These are phyloP conservation scores for Fagopyrum homotropicum DNA, from an alignment of 148 eudicot genomes.

Conservation along the genomic window DNA sequence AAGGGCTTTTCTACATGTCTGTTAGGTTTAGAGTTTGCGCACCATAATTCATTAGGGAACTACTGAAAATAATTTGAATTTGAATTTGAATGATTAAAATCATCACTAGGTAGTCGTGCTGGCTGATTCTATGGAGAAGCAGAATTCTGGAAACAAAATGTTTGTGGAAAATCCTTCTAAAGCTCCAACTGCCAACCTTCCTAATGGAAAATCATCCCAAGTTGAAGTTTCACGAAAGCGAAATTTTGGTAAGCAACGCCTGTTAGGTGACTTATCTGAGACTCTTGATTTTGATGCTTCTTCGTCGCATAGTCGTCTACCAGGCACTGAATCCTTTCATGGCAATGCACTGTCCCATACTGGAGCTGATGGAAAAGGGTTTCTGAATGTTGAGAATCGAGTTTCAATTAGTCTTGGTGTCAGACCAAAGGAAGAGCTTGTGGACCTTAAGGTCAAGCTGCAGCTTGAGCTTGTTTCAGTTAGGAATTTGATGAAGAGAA, in stretches of 20 bases:
- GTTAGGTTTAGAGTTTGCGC: neutral
- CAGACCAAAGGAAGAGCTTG: slow-evolving; percentile 66
- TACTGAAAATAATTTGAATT: neutral
- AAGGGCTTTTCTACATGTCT: neutral
- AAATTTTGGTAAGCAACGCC: slow-evolving; percentile 20
- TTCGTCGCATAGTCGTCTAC: slow-evolving; percentile 22
- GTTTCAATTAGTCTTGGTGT: slow-evolving; percentile 49
- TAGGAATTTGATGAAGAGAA: slow-evolving; percentile 56
- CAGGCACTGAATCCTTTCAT: neutral
- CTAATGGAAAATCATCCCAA: slow-evolving; percentile 11
- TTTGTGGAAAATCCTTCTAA: slow-evolving; percentile 17
- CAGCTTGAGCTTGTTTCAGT: slow-evolving; percentile 65
- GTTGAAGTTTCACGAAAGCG: slow-evolving; percentile 22
- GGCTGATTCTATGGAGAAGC: slow-evolving; percentile 4
- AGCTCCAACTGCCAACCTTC: slow-evolving; percentile 28
- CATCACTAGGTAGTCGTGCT: neutral
- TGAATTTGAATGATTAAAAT: neutral
- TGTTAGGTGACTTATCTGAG: slow-evolving; percentile 21
- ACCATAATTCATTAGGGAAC: neutral
- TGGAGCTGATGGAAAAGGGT: slow-evolving; percentile 31
- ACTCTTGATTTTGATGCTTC: slow-evolving; percentile 28
- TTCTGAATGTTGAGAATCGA: slow-evolving; percentile 35
- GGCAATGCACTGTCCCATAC: slow-evolving; percentile 23
- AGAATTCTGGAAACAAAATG: neutral
- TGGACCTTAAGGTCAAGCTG: slow-evolving; percentile 59